Evolutionary conservation across 768 basidiomycete species (phyloP), one percentile per base, ranked within the genome.

Genomic region (Suillus clintonianus): DNA sequence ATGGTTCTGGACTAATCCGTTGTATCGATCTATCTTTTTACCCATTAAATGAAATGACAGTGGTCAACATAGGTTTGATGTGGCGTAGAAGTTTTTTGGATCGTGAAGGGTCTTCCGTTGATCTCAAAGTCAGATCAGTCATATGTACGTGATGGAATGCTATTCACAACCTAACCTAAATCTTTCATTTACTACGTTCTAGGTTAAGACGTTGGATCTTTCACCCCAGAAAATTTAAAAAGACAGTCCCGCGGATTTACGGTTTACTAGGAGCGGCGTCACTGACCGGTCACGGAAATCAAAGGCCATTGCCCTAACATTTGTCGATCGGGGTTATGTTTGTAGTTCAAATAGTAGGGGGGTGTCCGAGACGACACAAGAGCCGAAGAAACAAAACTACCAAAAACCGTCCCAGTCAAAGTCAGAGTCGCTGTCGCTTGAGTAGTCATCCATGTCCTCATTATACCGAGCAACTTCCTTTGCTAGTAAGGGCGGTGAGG

Each of bases 1-100:
- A 32, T 3, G 10, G 19, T 53, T 53, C 30, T 32, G 48, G 48
- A 37, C 10, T 1, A 37, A 37, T 37, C 15, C 15, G 8, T 50
- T 27, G 48, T 50, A 50, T 24, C 27, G 27, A 22, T n/a, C 6
- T 22, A 24, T 48, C 13, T 48, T 48, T 11, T 17, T 27, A 10
- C 50, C 8, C 8, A 27, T 30, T 15, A 48, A 24, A 27, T 48
- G 14, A 15, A 24, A 48, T 14, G 13, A 24, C 15, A 27, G 24
- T 14, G 60, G 27, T 3, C 54, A 56, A 37, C 65, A 66, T 41
- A 65, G 71, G 74, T 51, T 63, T 2, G 68, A 67, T 22, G 45
- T 68, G 0, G 62, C 71, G 32, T 67, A 27, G 53, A 77, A 65
- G 61, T 11, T 55, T n/a, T 54, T 77, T 64, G 69, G 71, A 10